Evolutionary conservation across 2,329 filamentous ascomycete genomes (phyloP).

Genomic region (Venturia oleaginea): DNA sequence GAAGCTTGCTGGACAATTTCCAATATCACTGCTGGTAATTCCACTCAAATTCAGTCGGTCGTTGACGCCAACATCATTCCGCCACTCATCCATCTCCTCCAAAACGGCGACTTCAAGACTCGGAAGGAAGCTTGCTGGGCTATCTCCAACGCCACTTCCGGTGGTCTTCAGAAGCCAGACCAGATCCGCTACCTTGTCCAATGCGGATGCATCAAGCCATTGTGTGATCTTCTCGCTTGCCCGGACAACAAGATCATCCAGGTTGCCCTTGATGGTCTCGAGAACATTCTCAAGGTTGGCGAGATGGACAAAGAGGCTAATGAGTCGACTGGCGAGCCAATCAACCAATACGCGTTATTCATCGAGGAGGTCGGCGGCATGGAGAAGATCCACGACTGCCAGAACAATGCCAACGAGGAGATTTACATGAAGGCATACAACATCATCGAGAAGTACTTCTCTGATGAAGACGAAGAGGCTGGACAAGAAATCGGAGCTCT

Average conservation of each 20-base stretch:
- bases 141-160: slow-evolving; percentile 96
- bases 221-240: slow-evolving; percentile 90
- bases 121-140: slow-evolving; percentile 99
- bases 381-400: slow-evolving; percentile 99
- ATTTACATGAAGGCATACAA: slow-evolving; percentile 99
- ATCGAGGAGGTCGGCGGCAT: slow-evolving; percentile 98
- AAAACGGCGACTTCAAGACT: slow-evolving; percentile 97
- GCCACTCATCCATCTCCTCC: slow-evolving; percentile 88
- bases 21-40: slow-evolving; percentile 97
- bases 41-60: slow-evolving; percentile 91
- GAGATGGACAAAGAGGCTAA: slow-evolving; percentile 94
- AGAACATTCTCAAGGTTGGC: slow-evolving; percentile 99
- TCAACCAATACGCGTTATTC: slow-evolving; percentile 96
- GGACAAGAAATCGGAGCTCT: slow-evolving; percentile 67
- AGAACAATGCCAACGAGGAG: slow-evolving; percentile 99
- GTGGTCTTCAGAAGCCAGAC: slow-evolving; percentile 95
- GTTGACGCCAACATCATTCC: slow-evolving; percentile 96
- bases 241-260: slow-evolving; percentile 99
- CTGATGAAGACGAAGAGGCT: slow-evolving; percentile 79
- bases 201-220: slow-evolving; percentile 92
- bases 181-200: slow-evolving; percentile 93
- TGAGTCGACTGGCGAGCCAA: slow-evolving; percentile 57
- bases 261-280: slow-evolving; percentile 90
- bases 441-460: slow-evolving; percentile 99
- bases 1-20: slow-evolving; percentile 99